These are phyloP conservation scores for Paramecium primaurelia DNA, from an alignment of 73 alveolate genomes.

Conservation along the genomic window DNA sequence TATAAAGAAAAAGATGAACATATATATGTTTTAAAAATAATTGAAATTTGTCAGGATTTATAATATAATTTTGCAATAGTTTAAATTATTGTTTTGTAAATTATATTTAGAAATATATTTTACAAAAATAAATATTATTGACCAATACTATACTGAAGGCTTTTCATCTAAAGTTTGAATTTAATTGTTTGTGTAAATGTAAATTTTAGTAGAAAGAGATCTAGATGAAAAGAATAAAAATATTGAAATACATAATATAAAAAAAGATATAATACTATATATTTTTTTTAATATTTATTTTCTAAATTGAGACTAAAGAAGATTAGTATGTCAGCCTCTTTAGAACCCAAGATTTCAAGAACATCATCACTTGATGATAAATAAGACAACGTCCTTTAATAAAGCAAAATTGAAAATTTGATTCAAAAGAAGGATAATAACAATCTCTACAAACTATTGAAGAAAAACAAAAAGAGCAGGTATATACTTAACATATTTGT, in stretches of 20 bases:
- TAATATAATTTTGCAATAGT: neutral
- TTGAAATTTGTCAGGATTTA: neutral
- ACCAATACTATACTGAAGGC: neutral
- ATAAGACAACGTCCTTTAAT: neutral
- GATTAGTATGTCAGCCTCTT: neutral
- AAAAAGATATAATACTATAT: neutral
- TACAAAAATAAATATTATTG: neutral
- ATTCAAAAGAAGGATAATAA: neutral
- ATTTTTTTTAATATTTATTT: neutral
- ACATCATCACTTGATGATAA: neutral
- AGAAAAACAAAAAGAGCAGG: conserved; percentile 12
- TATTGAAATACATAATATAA: neutral
- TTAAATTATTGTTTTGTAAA: neutral
- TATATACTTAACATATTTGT: neutral
- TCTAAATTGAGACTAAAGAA: neutral
- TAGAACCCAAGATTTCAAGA: neutral
- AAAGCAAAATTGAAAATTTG: neutral
- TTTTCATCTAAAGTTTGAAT: neutral
- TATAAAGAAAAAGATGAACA: neutral
- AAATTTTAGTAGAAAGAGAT: neutral
- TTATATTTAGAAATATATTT: neutral
- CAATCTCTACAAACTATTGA: neutral
- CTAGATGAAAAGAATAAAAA: neutral
- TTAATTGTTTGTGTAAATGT: neutral
- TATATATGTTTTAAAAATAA: neutral